A percentile compares a stretch with the other conserved stretches of the same genome.
Conservation (phyloP, 495 filamentous ascomycete genomes). For the Penicillium steckii region DNA sequence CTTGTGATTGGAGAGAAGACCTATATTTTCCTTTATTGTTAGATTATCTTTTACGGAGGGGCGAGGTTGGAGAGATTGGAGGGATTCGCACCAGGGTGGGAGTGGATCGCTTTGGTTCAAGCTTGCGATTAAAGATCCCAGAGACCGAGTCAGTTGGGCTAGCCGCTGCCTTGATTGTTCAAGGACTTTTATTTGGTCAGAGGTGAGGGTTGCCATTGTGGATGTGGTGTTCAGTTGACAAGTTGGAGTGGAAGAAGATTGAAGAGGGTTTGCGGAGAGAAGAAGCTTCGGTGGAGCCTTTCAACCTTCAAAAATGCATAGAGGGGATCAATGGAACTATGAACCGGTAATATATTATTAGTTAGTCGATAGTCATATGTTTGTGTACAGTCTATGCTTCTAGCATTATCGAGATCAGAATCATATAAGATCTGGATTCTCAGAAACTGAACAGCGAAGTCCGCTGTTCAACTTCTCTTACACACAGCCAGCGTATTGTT, state of each 20-base stretch:
- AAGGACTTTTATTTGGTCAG: constrained; percentile 68
- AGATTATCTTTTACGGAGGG: not conserved
- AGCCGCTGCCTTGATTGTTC: constrained; percentile 74
- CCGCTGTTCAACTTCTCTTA: no score
- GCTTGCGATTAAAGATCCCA: constrained; percentile 58
- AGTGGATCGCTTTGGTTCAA: constrained; percentile 55
- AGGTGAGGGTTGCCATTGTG: constrained; percentile 35
- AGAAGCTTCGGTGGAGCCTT: not conserved
- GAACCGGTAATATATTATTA: no score
- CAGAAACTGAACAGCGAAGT: no score
- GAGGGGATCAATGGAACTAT: no score
- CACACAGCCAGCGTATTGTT: no score
- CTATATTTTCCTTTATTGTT: constrained; percentile 33
- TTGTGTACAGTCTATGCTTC: no score
- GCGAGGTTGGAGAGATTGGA: not conserved
- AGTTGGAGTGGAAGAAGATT: not conserved
- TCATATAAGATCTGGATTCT: no score
- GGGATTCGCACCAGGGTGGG: constrained; percentile 53
- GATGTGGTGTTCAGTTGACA: not conserved
- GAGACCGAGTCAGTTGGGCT: constrained; percentile 63
- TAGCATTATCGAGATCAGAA: no score
- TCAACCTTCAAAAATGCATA: no score
- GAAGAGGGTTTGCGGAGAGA: not conserved
- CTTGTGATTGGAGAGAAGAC: constrained; percentile 66
- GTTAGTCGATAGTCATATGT: no score